These are phyloP conservation scores for Epichloe bromicola DNA, from an alignment of 2,329 filamentous ascomycete species.

Conservation along the genomic window DNA sequence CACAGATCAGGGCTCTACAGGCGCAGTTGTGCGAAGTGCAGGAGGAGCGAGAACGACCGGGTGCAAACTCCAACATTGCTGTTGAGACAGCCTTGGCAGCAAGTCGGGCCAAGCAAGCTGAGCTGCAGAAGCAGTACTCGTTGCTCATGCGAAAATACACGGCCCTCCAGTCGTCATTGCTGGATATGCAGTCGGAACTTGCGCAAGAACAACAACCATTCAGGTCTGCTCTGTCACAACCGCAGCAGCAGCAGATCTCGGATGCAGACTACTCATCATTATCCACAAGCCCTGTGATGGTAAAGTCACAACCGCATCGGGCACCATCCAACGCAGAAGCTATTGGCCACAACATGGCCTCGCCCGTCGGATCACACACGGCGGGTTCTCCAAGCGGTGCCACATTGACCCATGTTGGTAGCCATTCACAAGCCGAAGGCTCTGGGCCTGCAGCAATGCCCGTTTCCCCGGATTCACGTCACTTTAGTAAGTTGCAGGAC, in stretches of 20 bases:
- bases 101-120: conserved; percentile 39
- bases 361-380: conserved; percentile 24
- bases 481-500: conserved; percentile 26
- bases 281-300: conserved; percentile 25
- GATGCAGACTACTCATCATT: conserved; percentile 24
- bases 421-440: not conserved
- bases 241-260: not conserved
- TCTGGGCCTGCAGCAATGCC: conserved; percentile 14
- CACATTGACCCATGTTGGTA: not conserved
- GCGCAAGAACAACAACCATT: not conserved
- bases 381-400: not conserved
- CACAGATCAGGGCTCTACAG: conserved; percentile 35
- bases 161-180: conserved; percentile 34
- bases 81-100: conserved; percentile 34
- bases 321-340: conserved; percentile 33
- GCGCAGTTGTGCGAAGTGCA: conserved; percentile 28
- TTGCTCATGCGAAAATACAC: conserved; percentile 39
- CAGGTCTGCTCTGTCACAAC: not conserved
- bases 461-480: conserved; percentile 27
- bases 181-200: conserved; percentile 31
- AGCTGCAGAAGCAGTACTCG: conserved; percentile 39
- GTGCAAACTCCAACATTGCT: conserved; percentile 20
- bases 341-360: conserved; percentile 29
- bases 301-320: conserved; percentile 24
- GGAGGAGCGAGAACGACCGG: conserved; percentile 14